Evolutionary conservation across 805 yeast genomes (phyloP).

Genomic region (Candida maris): DNA sequence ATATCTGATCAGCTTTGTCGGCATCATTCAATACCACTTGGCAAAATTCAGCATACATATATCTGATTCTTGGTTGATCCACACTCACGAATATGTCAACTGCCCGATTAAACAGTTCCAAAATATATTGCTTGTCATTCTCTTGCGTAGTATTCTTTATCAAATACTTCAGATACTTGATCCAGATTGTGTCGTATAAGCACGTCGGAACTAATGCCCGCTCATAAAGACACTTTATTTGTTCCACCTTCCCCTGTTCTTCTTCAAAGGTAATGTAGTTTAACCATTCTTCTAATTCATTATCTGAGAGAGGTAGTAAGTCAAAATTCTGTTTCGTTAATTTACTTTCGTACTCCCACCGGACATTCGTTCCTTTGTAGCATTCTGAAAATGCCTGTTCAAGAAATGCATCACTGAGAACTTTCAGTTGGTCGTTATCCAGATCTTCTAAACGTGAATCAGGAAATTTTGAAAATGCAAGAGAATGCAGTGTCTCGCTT

Average conservation of each 20-base stretch:
- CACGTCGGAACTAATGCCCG: conserved; percentile 72
- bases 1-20: conserved; percentile 20
- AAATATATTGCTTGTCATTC: conserved; percentile 31
- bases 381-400: conserved; percentile 41
- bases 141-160: conserved; percentile 29
- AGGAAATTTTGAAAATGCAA: conserved; percentile 19
- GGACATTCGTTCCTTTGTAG: conserved; percentile 48
- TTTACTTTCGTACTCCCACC: conserved; percentile 72
- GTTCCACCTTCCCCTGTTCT: conserved; percentile 22
- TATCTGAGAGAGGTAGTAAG: conserved; percentile 40
- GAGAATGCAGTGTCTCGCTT: conserved; percentile 26
- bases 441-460: conserved; percentile 9
- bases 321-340: conserved; percentile 59
- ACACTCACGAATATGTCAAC: conserved; percentile 35
- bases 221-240: conserved; percentile 55
- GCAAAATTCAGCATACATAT: conserved; percentile 28
- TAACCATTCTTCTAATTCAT: conserved; percentile 54
- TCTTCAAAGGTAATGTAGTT: conserved; percentile 54
- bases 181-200: conserved; percentile 60
- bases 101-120: conserved; percentile 48
- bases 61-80: conserved; percentile 24
- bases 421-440: conserved; percentile 15
- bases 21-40: conserved; percentile 18
- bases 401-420: conserved; percentile 41
- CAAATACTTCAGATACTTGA: conserved; percentile 56